A percentile compares a stretch with the other conserved stretches of the same genome.
Conservation (phyloP, 768 basidiomycete species). For the Russula lepida region DNA sequence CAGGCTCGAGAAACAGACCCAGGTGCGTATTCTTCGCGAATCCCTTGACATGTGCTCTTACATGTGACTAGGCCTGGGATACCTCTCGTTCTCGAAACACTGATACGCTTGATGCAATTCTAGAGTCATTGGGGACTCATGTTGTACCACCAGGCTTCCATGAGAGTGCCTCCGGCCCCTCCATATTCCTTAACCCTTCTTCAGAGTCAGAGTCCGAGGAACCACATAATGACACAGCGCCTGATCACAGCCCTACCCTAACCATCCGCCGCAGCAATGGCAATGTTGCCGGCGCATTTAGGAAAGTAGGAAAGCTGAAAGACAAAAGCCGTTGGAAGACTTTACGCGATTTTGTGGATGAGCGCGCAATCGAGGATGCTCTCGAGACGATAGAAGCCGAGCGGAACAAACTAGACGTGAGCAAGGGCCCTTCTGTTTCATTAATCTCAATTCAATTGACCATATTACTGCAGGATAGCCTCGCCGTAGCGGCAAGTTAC, state of each 20-base stretch:
- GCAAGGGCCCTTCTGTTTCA: conserved; percentile 19
- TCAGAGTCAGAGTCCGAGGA: conserved; percentile 32
- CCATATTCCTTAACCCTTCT: conserved; percentile 74
- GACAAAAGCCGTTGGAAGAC: conserved; percentile 71
- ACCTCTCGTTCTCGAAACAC: conserved; percentile 47
- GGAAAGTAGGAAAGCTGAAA: conserved; percentile 19
- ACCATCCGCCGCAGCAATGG: conserved; percentile 29
- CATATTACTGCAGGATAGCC: conserved; percentile 40
- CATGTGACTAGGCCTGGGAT: conserved; percentile 58
- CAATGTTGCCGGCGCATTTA: conserved; percentile 1
- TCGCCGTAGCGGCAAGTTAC: conserved; percentile 57
- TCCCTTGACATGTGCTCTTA: not conserved
- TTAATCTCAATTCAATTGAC: conserved; percentile 28
- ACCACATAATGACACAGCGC: conserved; percentile 18
- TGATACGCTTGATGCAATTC: conserved; percentile 54
- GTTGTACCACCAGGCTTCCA: conserved; percentile 75
- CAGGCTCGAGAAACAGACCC: conserved; percentile 49
- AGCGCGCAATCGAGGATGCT: conserved; percentile 69
- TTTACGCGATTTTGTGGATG: conserved; percentile 78
- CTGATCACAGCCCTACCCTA: conserved; percentile 35
- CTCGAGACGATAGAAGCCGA: conserved; percentile 68
- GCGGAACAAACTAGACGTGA: conserved; percentile 56
- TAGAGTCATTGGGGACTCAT: conserved; percentile 66
- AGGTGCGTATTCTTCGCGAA: conserved; percentile 33
- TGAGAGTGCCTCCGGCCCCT: conserved; percentile 53